Evolutionary conservation across 2,329 filamentous ascomycete genomes (phyloP).

Genomic region (Xylariaceae sp.): DNA sequence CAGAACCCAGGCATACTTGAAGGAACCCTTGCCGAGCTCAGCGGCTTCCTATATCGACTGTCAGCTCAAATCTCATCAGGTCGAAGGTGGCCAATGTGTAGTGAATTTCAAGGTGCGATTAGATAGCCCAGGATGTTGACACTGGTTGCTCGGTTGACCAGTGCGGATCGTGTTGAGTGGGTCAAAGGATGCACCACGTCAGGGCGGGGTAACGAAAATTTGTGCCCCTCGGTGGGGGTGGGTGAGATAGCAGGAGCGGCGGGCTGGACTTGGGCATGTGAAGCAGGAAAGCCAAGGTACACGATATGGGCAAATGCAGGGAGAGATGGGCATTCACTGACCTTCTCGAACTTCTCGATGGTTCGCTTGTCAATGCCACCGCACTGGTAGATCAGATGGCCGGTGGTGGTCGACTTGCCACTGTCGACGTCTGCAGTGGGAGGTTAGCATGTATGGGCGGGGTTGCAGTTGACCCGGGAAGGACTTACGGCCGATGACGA

Average conservation of each 20-base stretch:
- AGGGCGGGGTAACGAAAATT: conserved; percentile 24
- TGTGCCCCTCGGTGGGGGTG: conserved; percentile 21
- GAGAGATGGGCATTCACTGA: conserved; percentile 44
- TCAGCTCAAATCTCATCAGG: no score
- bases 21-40: conserved; percentile 99
- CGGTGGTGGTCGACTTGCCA: conserved; percentile 54
- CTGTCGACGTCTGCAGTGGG: conserved; percentile 22
- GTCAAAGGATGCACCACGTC: conserved; percentile 11
- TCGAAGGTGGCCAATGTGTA: no score
- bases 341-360: conserved; percentile 99
- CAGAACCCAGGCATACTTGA: conserved; percentile 99
- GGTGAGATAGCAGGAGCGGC: neutral
- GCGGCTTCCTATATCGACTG: conserved; percentile 71
- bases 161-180: neutral
- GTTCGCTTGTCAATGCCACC: conserved; percentile 99
- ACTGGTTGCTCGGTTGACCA: neutral
- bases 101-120: neutral
- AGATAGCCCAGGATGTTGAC: neutral
- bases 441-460: conserved; percentile 7
- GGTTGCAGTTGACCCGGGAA: conserved; percentile 1
- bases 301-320: conserved; percentile 5
- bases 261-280: no score
- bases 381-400: conserved; percentile 99
- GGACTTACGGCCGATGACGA: conserved; percentile 66
- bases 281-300: conserved; percentile 18